These are phyloP conservation scores for Leishmania guyanensis DNA, from an alignment of 208 protist species.

Conservation along the genomic window DNA sequence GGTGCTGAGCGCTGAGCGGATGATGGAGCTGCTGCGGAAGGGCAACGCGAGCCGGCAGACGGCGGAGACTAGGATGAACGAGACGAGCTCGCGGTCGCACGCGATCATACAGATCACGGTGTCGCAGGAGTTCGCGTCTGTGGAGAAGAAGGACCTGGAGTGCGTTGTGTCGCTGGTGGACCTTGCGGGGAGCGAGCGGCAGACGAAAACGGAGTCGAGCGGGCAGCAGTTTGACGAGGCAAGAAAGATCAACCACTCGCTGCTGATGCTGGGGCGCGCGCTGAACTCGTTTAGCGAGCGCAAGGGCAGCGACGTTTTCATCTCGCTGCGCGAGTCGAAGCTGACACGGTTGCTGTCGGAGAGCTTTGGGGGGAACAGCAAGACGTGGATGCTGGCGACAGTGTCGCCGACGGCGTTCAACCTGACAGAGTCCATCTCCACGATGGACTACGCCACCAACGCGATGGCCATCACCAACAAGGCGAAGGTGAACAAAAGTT, in stretches of 20 bases:
- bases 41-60: conserved; percentile 76
- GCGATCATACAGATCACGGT: conserved; percentile 85
- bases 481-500: conserved; percentile 61
- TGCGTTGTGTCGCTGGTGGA: conserved; percentile 81
- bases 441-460: conserved; percentile 82
- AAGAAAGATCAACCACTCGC: conserved; percentile 90
- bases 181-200: conserved; percentile 82
- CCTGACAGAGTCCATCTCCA: conserved; percentile 79
- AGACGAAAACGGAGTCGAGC: conserved; percentile 80
- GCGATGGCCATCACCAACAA: conserved; percentile 85
- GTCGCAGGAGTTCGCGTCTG: conserved; percentile 59
- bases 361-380: conserved; percentile 92
- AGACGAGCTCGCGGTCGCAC: conserved; percentile 89
- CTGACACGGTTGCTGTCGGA: conserved; percentile 89
- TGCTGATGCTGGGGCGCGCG: conserved; percentile 86
- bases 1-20: conserved; percentile 64
- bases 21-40: conserved; percentile 67
- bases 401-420: conserved; percentile 72
- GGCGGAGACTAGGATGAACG: conserved; percentile 88
- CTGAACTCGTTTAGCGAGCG: conserved; percentile 85
- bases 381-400: conserved; percentile 93
- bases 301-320: conserved; percentile 61
- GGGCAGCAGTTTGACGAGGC: conserved; percentile 86
- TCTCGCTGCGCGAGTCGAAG: conserved; percentile 89
- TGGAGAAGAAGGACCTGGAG: conserved; percentile 51